phyloP scores from a whole-genome alignment of 148 eudicot genomes.

The Rhododendron kiyosumense region DNA sequence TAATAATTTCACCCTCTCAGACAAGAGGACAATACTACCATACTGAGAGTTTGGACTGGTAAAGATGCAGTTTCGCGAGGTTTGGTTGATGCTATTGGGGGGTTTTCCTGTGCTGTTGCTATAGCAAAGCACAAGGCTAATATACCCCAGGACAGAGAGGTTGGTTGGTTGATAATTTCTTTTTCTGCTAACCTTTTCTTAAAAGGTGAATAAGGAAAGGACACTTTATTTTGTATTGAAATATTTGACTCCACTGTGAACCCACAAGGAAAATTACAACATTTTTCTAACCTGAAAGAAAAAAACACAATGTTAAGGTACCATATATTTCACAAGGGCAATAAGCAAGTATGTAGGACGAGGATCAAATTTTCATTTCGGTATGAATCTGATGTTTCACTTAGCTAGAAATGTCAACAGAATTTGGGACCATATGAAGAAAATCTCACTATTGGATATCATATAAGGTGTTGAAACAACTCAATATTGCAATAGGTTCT shows the following conservation, averaged over 20 bases:
- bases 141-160: slow-evolving; percentile 75
- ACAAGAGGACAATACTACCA: too few relatives aligned
- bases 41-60: slow-evolving; percentile 95
- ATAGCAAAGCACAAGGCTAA: slow-evolving; percentile 84
- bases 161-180: slow-evolving; percentile 8
- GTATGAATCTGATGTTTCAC: neutral
- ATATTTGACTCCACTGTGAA: slow-evolving; percentile 22
- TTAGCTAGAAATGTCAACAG: neutral
- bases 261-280: neutral
- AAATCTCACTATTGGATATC: neutral
- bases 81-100: slow-evolving; percentile 88
- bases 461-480: neutral
- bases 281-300: neutral
- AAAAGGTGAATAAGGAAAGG: neutral
- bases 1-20: too few relatives aligned
- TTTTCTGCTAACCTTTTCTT: neutral
- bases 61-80: slow-evolving; percentile 74
- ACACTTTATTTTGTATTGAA: neutral
- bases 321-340: neutral
- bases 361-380: neutral
- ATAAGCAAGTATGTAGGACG: neutral
- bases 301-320: neutral
- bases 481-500: too few relatives aligned
- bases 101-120: slow-evolving; percentile 77
- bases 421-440: neutral